phyloP scores from a whole-genome alignment of 306 rosid genomes.

The Prunus salicina region DNA sequence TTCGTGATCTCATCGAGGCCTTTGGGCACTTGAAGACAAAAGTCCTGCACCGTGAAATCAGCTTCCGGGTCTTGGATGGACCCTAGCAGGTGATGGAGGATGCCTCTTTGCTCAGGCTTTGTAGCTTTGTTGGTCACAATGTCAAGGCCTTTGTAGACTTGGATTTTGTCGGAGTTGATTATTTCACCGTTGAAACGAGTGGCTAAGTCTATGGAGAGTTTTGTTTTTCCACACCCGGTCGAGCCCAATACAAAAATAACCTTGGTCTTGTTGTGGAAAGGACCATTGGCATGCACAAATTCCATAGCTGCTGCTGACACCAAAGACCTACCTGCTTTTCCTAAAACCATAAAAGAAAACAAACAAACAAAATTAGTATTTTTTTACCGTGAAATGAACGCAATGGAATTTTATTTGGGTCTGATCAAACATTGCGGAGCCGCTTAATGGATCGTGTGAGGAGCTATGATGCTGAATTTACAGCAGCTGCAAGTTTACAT shows the following conservation, averaged over 20 bases:
- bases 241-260: neutral
- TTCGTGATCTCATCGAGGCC: neutral
- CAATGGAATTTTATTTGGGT: too few relatives aligned
- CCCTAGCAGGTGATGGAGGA: constrained; percentile 37
- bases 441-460: too few relatives aligned
- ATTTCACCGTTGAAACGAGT: neutral
- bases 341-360: too few relatives aligned
- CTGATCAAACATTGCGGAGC: too few relatives aligned
- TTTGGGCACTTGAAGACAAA: neutral
- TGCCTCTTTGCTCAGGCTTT: constrained; percentile 7
- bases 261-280: neutral
- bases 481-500: too few relatives aligned
- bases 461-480: too few relatives aligned
- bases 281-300: neutral
- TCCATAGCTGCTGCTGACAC: neutral
- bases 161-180: constrained; percentile 40
- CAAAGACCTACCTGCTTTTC: too few relatives aligned
- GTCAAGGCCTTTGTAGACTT: constrained; percentile 15
- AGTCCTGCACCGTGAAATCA: constrained; percentile 22
- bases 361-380: too few relatives aligned
- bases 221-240: neutral
- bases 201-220: neutral
- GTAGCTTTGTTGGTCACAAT: constrained; percentile 34
- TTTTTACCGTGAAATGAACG: too few relatives aligned
- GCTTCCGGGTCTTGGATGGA: constrained; percentile 16